Base-by-base conservation (phyloP, 148 eudicot species). In the Selenicereus undatus region DNA sequence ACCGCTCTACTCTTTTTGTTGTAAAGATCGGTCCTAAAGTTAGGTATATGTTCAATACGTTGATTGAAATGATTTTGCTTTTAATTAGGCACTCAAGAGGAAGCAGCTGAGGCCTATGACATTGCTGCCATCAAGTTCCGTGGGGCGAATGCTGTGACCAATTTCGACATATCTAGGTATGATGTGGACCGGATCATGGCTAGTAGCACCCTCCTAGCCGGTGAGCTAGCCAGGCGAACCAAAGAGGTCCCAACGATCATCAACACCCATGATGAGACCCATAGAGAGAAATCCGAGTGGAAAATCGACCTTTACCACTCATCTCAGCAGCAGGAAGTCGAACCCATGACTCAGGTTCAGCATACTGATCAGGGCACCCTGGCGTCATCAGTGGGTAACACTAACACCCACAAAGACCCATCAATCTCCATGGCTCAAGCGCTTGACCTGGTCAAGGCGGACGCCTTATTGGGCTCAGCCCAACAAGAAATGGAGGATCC, bases 31-130 rank as follows among this genome's bases (percentile, higher is more conserved):
- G 18, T 18, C 62, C 1, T 56, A 20, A 56, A 56, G 22, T 60
- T 76, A 71, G 71, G 43, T 48, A 48, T 11, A 11, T 48, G 0
- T 0, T 62, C 39, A 1, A 50, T 83, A 12, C 78, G 32, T 51
- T 56, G 3, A 56, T 20, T 21, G 16, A 56, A 26, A 20, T 30
- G 58, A 54, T 36, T 50, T 16, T 13, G 32, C 11, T 66, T 66
- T 66, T 66, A 26, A 66, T 10, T 82, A 95, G 98, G 93, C 77
- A 95, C 98, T 73, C 98, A 95, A 79, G 98, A 95, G 85, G 98
- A 95, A 86, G 98, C 98, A n/a, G 98, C 98, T 27, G 98, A 95
- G 88, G 98, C 98, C 39, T 95, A 95, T 69, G 98, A 94, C 76
- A 87, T 95, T 21, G 98, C 98, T 0, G 98, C 98, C 1, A 95